Conservation (phyloP, 768 basidiomycete species). For the Trametes sanguinea region DNA sequence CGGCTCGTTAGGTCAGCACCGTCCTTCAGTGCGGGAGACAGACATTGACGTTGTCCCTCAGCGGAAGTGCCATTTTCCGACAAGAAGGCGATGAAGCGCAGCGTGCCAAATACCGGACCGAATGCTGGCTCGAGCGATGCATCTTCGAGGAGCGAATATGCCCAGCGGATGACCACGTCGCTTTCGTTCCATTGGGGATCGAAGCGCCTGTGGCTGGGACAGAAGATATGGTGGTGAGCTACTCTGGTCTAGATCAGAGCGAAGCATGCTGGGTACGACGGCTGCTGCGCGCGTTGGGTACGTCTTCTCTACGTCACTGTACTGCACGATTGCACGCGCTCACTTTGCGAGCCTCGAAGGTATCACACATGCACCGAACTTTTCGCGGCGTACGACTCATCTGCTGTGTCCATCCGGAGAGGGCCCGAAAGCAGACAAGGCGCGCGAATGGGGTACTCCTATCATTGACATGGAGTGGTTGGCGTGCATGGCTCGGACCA, state of each 20-base stretch:
- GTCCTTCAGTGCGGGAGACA: background rate
- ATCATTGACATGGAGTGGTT: slow-evolving; percentile 78
- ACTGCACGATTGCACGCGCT: background rate
- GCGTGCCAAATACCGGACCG: slow-evolving; percentile 72
- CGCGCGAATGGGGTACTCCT: slow-evolving; percentile 74
- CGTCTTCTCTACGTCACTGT: slow-evolving; percentile 10
- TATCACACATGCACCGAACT: slow-evolving; percentile 53
- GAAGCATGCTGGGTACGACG: slow-evolving; percentile 67
- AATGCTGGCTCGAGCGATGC: slow-evolving; percentile 93
- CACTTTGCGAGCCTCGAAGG: slow-evolving; percentile 39
- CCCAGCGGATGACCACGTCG: slow-evolving; percentile 62
- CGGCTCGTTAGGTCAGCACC: slow-evolving; percentile 66
- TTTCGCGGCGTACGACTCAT: slow-evolving; percentile 73
- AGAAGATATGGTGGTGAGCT: slow-evolving; percentile 58
- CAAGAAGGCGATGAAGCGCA: slow-evolving; percentile 51
- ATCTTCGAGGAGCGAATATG: slow-evolving; percentile 76
- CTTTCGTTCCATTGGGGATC: slow-evolving; percentile 67
- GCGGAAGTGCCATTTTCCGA: slow-evolving; percentile 69
- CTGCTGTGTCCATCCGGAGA: slow-evolving; percentile 71
- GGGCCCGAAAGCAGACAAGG: slow-evolving; percentile 79
- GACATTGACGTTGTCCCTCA: slow-evolving; percentile 29
- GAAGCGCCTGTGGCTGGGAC: slow-evolving; percentile 59
- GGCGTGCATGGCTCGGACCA: slow-evolving; percentile 53
- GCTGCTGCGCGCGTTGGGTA: slow-evolving; percentile 69
- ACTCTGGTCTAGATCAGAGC: slow-evolving; percentile 76